These are phyloP conservation scores for Picea glauca DNA, from an alignment of 75 land plant genomes.

Conservation along the genomic window DNA sequence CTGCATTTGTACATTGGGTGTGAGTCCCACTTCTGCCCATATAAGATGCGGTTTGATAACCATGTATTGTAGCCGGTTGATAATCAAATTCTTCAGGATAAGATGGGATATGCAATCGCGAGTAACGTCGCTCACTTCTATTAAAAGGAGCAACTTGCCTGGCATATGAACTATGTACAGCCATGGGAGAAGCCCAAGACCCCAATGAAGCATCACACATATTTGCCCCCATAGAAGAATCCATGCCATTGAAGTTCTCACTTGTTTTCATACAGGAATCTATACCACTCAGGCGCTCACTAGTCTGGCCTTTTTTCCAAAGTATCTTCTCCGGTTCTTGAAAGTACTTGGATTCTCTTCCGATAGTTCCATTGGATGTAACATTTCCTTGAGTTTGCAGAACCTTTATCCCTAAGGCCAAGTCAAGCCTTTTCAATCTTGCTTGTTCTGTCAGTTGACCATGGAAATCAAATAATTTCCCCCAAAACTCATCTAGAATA, in stretches of 20 bases:
- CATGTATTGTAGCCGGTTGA: slow-evolving; percentile 96
- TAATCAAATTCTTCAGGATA: slow-evolving; percentile 42
- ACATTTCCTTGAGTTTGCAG: background rate
- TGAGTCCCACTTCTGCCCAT: slow-evolving; percentile 32
- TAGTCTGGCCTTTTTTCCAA: background rate
- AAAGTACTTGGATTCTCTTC: background rate
- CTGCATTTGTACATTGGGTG: slow-evolving; percentile 20
- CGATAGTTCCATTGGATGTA: background rate
- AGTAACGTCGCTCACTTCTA: slow-evolving; percentile 59
- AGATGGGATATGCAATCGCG: slow-evolving; percentile 59
- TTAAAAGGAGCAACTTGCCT: slow-evolving; percentile 25
- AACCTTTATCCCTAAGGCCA: slow-evolving; percentile 33
- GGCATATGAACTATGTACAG: slow-evolving; percentile 29
- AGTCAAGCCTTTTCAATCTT: slow-evolving; percentile 33
- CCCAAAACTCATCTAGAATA: slow-evolving; percentile 96
- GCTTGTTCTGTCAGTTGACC: slow-evolving; percentile 70
- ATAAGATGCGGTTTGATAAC: slow-evolving; percentile 70
- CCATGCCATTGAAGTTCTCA: slow-evolving; percentile 20
- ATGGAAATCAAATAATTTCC: slow-evolving; percentile 84
- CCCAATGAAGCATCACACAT: slow-evolving; percentile 26
- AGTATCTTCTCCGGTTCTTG: background rate
- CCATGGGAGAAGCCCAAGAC: slow-evolving; percentile 35
- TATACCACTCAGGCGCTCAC: background rate
- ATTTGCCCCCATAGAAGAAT: slow-evolving; percentile 40
- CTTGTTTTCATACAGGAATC: background rate